Percentiles rank a stretch among this genome's conserved stretches.
phyloP scores from a whole-genome alignment of 768 basidiomycete species.

The Psilocybe tampanensis region DNA sequence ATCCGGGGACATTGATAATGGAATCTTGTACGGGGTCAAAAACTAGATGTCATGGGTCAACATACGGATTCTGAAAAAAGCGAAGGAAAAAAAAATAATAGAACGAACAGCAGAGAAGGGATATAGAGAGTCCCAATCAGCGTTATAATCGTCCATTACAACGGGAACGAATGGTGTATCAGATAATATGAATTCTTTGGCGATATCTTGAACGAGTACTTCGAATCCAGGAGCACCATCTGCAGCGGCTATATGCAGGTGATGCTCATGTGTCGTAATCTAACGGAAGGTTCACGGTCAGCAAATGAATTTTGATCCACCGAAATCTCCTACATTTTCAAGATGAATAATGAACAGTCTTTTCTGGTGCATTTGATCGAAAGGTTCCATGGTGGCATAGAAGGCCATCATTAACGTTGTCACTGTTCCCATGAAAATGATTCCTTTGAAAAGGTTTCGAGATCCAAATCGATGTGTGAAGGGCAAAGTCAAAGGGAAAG shows the following conservation, averaged over 20 bases:
- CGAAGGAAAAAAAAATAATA: background rate
- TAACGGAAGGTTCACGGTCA: slow-evolving; percentile 27
- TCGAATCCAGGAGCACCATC: slow-evolving; percentile 82
- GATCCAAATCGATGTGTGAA: slow-evolving; percentile 74
- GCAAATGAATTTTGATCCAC: slow-evolving; percentile 22
- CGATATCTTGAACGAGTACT: slow-evolving; percentile 61
- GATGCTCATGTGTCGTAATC: slow-evolving; percentile 72
- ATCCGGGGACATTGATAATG: slow-evolving; percentile 49
- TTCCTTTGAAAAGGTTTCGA: slow-evolving; percentile 32
- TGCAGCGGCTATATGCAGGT: slow-evolving; percentile 79
- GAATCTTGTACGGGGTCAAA: slow-evolving; percentile 81
- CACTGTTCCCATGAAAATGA: slow-evolving; percentile 47
- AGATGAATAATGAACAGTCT: slow-evolving; percentile 81
- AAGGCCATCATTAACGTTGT: slow-evolving; percentile 57
- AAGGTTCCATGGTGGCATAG: slow-evolving; percentile 64
- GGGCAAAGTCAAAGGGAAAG: slow-evolving; percentile 63
- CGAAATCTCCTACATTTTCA: slow-evolving; percentile 64
- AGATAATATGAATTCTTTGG: slow-evolving; percentile 55
- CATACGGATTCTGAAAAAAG: background rate
- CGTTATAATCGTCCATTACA: slow-evolving; percentile 73
- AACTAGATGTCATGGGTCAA: slow-evolving; percentile 53
- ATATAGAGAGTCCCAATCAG: slow-evolving; percentile 88
- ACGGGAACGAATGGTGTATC: slow-evolving; percentile 45
- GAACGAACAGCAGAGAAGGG: slow-evolving; percentile 72
- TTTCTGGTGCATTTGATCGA: slow-evolving; percentile 87